These are phyloP conservation scores for Solanum etuberosum DNA, from an alignment of 257 asterid species.

Conservation along the genomic window DNA sequence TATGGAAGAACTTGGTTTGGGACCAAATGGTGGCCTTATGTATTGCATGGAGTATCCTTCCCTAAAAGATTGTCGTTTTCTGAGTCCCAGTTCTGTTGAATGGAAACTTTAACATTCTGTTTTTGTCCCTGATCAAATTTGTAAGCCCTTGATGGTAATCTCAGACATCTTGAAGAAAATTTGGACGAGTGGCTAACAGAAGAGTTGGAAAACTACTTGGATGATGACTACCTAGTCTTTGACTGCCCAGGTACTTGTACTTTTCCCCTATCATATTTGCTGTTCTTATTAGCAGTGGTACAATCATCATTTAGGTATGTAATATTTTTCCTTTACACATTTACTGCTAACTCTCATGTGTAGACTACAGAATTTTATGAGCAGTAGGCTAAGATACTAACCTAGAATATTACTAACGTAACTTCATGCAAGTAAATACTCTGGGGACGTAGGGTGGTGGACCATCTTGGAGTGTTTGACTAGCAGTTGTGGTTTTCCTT, in stretches of 20 bases:
- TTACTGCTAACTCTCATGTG: background rate
- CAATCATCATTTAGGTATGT: background rate
- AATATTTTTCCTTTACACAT: background rate
- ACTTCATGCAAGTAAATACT: background rate
- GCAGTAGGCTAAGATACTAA: background rate
- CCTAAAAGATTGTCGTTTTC: background rate
- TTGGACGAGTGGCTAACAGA: constrained; percentile 90
- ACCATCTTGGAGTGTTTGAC: background rate
- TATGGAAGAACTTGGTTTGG: constrained; percentile 88
- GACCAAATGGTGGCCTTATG: constrained; percentile 94
- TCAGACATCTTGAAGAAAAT: constrained; percentile 87
- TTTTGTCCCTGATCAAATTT: constrained; percentile 1
- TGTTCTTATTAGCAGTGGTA: background rate
- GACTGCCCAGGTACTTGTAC: constrained; percentile 76
- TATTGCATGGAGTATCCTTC: constrained; percentile 99
- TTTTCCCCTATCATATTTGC: background rate
- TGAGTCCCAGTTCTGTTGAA: background rate
- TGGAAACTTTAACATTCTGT: background rate
- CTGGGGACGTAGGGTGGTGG: background rate
- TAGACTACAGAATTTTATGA: background rate
- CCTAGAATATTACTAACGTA: background rate
- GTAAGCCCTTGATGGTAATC: constrained; percentile 42
- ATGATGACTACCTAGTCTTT: constrained; percentile 85
- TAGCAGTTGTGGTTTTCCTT: background rate
- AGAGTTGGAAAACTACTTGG: constrained; percentile 85